These are phyloP conservation scores for Trichoderma harzianum DNA, from an alignment of 2,329 filamentous ascomycete genomes.

Conservation along the genomic window DNA sequence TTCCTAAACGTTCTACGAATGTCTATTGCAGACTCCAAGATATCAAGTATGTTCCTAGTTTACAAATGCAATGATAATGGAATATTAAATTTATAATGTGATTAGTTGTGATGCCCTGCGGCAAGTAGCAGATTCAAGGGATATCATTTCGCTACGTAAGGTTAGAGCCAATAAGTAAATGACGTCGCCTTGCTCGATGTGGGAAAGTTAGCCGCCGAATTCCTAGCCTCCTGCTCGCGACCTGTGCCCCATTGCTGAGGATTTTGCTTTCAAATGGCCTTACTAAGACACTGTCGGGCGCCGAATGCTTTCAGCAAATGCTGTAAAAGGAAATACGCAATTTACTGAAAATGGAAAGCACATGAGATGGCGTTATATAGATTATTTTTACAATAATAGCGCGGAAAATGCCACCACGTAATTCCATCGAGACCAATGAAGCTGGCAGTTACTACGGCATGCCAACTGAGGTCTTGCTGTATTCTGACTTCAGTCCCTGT, in stretches of 20 bases:
- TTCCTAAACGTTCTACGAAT: neutral
- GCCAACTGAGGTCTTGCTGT: no score
- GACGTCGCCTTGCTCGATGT: no score
- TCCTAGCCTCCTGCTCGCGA: no score
- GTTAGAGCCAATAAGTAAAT: neutral
- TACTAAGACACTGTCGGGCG: no score
- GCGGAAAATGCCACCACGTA: neutral
- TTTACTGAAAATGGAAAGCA: no score
- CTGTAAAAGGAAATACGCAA: neutral
- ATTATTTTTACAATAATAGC: neutral
- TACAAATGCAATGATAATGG: neutral
- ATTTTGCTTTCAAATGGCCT: no score
- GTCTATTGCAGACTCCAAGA: neutral
- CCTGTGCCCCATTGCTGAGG: no score
- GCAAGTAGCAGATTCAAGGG: neutral
- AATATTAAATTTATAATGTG: neutral
- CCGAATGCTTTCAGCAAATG: neutral
- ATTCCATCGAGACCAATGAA: no score
- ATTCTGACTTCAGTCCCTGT: no score
- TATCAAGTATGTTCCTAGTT: neutral
- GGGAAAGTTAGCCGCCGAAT: no score
- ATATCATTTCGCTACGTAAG: neutral
- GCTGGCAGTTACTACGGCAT: no score
- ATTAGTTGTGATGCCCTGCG: neutral
- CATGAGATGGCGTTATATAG: no score